Conservation (phyloP, 2,329 filamentous ascomycete genomes). For the Aspergillus piperis region DNA sequence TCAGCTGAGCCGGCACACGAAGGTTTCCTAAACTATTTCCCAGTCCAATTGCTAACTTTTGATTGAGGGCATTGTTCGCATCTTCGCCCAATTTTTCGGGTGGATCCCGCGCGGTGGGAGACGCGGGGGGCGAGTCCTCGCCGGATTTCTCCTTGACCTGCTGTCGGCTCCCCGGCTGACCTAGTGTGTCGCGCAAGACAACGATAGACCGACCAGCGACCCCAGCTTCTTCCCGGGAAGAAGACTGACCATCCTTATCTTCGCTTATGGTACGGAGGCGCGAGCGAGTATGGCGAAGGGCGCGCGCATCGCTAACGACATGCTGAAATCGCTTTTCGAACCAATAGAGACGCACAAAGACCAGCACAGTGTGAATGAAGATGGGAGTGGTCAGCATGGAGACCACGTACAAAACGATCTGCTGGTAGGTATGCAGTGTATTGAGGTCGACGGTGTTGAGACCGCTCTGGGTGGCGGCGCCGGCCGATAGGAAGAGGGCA, state of each 20-base stretch:
- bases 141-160: constrained; percentile 23
- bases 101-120: constrained; percentile 25
- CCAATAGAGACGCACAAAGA: constrained; percentile 93
- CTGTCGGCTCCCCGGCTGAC: constrained; percentile 22
- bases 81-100: constrained; percentile 20
- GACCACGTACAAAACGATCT: constrained; percentile 70
- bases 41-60: constrained; percentile 31
- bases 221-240: constrained; percentile 39
- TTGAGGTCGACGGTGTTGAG: constrained; percentile 77
- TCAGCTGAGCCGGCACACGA: constrained; percentile 54
- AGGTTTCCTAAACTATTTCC: constrained; percentile 53
- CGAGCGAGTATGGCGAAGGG: constrained; percentile 64
- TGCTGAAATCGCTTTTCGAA: constrained; percentile 95
- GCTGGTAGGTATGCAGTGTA: constrained; percentile 68
- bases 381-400: constrained; percentile 79
- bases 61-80: constrained; percentile 12
- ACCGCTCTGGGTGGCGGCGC: constrained; percentile 86
- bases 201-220: constrained; percentile 42
- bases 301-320: constrained; percentile 72
- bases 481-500: constrained; percentile 82
- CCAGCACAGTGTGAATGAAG: constrained; percentile 79
- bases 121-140: constrained; percentile 29
- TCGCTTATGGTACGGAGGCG: constrained; percentile 56
- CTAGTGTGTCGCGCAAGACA: constrained; percentile 39
- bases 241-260: constrained; percentile 43